A percentile compares a stretch with the other conserved stretches of the same genome.
Evolutionary conservation across 768 basidiomycete genomes (phyloP).

Genomic region (Roridomyces roridus): DNA sequence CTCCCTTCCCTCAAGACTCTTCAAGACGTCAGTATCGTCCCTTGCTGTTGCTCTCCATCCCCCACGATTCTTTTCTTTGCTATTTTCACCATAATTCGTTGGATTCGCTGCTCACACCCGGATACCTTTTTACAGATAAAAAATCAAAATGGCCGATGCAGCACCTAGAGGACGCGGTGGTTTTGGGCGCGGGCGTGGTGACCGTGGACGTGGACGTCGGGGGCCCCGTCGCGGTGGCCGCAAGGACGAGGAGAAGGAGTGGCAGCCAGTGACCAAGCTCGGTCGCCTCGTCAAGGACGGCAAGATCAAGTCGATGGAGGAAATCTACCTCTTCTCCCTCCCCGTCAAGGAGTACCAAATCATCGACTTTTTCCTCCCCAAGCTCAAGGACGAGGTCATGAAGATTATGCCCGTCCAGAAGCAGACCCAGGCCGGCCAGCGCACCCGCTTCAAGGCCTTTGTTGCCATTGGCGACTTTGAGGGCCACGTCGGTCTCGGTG

Average conservation of each 20-base stretch:
- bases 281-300: conserved; percentile 99
- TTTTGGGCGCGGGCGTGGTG: conserved; percentile 91
- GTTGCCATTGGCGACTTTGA: conserved; percentile 99
- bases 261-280: conserved; percentile 99
- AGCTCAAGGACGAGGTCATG: conserved; percentile 99
- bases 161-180: conserved; percentile 66
- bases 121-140: conserved; percentile 46
- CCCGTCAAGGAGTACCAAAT: conserved; percentile 99
- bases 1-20: too few species aligned
- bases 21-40: too few species aligned
- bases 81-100: conserved; percentile 31
- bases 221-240: conserved; percentile 95
- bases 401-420: conserved; percentile 99
- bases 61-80: not conserved
- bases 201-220: conserved; percentile 86
- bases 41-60: not conserved
- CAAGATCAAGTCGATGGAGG: conserved; percentile 99
- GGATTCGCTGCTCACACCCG: conserved; percentile 50
- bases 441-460: conserved; percentile 99
- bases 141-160: conserved; percentile 79
- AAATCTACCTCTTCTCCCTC: conserved; percentile 99
- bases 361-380: conserved; percentile 98
- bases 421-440: conserved; percentile 99
- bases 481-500: conserved; percentile 98
- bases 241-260: conserved; percentile 99